Evolutionary conservation across 2,329 filamentous ascomycete genomes (phyloP), one percentile per base, ranked within the genome.

Genomic region (Talaromyces islandicus): DNA sequence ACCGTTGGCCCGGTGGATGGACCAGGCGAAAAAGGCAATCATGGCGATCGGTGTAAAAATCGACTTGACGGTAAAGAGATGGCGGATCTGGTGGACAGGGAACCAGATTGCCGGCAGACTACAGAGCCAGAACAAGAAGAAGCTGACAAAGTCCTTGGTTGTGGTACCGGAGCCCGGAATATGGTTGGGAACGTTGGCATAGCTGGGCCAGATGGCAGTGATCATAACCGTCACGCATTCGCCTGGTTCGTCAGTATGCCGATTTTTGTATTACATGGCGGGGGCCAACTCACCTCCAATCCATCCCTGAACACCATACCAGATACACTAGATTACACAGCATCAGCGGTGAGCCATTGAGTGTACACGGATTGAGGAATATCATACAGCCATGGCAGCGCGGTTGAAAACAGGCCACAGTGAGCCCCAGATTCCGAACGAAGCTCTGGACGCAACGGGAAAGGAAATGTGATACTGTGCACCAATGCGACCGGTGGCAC

Each of bases 141-240:
- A 96, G 12, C 88, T 90, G 51, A 87, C 83, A 67, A 90, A 96
- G 65, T 88, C 84, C 46, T 86, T 84, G 0, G 90, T 95, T 21
- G 82, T 86, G 1, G 91, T 92, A 3, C 89, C 90, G 0, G 88
- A 88, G 58, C 76, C 78, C 1, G 85, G 77, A 61, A 94, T 90
- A 7, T 82, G 81, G 68, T 93, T 91, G 11, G 82, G 85, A 63
- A 92, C 81, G 1, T 79, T 81, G 4, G 81, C 71, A 71, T 81
- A 84, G 29, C 75, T 78, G 25, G 78, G 75, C 91, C 91, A 96
- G 70, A 96, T 93, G 4, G 90, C 79, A 53, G 88, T 83, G 63
- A 96, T 93, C 91, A 96, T 96, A 61, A 96, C 78, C 64, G 91
- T 91, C 4, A 96, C 87, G 67, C 92, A 96, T 61, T 88, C 80